Conservation (phyloP, 495 filamentous ascomycete species). For the Staphylotrichum longicolle region DNA sequence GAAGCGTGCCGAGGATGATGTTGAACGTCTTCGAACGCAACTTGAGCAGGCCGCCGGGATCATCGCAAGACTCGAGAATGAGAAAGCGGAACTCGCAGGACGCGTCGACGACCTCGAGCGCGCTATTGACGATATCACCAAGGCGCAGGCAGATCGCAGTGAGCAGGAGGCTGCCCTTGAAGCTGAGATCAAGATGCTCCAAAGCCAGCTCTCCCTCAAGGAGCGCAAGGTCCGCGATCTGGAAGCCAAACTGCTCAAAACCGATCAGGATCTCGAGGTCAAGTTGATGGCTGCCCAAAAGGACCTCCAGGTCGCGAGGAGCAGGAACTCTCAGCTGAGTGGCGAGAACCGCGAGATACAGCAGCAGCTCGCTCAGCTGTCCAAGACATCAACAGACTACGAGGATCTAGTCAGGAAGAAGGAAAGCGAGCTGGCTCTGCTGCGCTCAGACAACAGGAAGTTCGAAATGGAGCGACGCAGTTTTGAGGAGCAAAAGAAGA, state of each 20-base stretch:
- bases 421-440: slow-evolving; percentile 84
- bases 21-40: slow-evolving; percentile 72
- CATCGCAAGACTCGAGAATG: slow-evolving; percentile 76
- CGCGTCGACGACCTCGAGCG: slow-evolving; percentile 64
- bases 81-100: slow-evolving; percentile 72
- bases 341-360: slow-evolving; percentile 83
- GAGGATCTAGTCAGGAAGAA: slow-evolving; percentile 90
- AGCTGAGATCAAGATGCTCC: slow-evolving; percentile 85
- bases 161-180: slow-evolving; percentile 68
- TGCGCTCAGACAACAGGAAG: slow-evolving; percentile 78
- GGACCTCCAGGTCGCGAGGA: slow-evolving; percentile 68
- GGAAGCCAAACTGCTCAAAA: slow-evolving; percentile 77
- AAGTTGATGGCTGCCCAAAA: slow-evolving; percentile 81
- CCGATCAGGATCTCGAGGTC: slow-evolving; percentile 85
- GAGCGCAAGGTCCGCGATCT: slow-evolving; percentile 88
- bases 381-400: slow-evolving; percentile 87
- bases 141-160: slow-evolving; percentile 64
- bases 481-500: slow-evolving; percentile 71
- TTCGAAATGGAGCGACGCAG: slow-evolving; percentile 71
- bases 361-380: slow-evolving; percentile 81
- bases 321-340: slow-evolving; percentile 68
- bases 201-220: slow-evolving; percentile 85
- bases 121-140: slow-evolving; percentile 64
- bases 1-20: slow-evolving; percentile 81
- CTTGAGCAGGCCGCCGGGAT: slow-evolving; percentile 89